Conservation (phyloP, 1,139 yeast genomes). For the Debaryomyces sp. region DNA sequence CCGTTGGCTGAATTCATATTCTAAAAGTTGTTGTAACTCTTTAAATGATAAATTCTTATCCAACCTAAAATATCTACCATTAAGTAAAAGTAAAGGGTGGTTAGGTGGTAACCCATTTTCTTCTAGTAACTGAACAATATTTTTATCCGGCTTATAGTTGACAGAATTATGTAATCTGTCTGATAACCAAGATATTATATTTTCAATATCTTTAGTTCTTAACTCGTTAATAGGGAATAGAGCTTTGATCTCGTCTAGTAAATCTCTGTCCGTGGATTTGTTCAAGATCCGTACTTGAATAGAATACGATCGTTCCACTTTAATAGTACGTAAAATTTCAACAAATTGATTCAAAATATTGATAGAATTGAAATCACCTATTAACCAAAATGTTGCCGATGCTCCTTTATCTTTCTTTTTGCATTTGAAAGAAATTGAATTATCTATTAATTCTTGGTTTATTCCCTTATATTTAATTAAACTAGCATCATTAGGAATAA, state of each 20-base stretch:
- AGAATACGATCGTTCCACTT: constrained; percentile 17
- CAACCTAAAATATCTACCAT: constrained; percentile 45
- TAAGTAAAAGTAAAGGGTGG: constrained; percentile 39
- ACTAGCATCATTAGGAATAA: constrained; percentile 38
- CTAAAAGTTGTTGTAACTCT: constrained; percentile 32
- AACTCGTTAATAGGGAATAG: neutral
- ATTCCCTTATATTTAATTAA: constrained; percentile 37
- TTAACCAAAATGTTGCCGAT: constrained; percentile 50
- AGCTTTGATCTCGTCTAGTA: neutral
- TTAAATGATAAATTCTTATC: constrained; percentile 19
- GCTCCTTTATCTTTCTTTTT: constrained; percentile 16
- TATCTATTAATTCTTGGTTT: constrained; percentile 28
- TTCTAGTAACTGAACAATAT: constrained; percentile 22
- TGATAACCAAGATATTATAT: neutral
- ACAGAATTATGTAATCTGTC: neutral
- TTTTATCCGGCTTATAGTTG: constrained; percentile 2
- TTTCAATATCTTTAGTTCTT: neutral
- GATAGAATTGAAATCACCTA: constrained; percentile 53
- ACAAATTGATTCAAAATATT: constrained; percentile 44
- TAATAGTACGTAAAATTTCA: constrained; percentile 33
- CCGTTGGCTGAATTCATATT: constrained; percentile 41
- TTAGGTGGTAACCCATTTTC: constrained; percentile 34
- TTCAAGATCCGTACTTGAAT: constrained; percentile 34
- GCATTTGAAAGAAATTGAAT: constrained; percentile 21
- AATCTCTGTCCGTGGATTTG: constrained; percentile 5